Base-by-base conservation (phyloP, 169 alveolate genomes). In the Babesia divergens region DNA sequence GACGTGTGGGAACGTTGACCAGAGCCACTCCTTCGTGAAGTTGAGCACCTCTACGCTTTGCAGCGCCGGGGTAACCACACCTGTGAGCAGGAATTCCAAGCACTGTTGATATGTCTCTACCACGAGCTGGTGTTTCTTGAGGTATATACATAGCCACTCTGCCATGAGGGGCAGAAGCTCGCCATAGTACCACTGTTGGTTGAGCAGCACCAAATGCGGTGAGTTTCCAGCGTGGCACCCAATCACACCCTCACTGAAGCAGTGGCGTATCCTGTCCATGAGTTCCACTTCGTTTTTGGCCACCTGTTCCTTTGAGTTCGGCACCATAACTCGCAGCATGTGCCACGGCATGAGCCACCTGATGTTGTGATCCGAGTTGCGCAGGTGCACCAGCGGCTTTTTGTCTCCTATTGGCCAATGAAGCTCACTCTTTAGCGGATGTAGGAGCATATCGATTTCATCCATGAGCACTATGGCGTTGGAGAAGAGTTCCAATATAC, bases 341-440 rank as follows among this genome's bases (percentile, higher is more conserved):
- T 89, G 91, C 94, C 94, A 92, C 22, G 95, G 94, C 58, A 92
- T 68, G 80, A 84, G 59, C 92, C 95, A 90, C 7, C 96, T 82
- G 28, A 79, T 70, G 49, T 80, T 44, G 66, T 65, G 71, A 24
- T 80, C 88, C 29, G 69, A 40, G 43, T 55, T 44, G 37, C 49
- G 51, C 50, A 80, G 65, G 42, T 77, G 86, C 44, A 46, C 53
- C 65, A 77, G 24, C 9, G 93, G 90, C 38, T 50, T 56, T 77
- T 91, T 92, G 34, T 65, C 79, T 1, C 98, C 98, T 42, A 93
- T 76, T 3, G 98, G 98, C 98, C 98, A 94, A 55, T 93, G 97
- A 59, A 94, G 84, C 65, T 94, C 98, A 50, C 96, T 90, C 83
- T 90, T 93, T 42, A 94, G 84, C 26, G 98, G 98, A 53, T 94